Evolutionary conservation across 1,284 basidiomycete species (phyloP).

Genomic region (Tremellales sp.): DNA sequence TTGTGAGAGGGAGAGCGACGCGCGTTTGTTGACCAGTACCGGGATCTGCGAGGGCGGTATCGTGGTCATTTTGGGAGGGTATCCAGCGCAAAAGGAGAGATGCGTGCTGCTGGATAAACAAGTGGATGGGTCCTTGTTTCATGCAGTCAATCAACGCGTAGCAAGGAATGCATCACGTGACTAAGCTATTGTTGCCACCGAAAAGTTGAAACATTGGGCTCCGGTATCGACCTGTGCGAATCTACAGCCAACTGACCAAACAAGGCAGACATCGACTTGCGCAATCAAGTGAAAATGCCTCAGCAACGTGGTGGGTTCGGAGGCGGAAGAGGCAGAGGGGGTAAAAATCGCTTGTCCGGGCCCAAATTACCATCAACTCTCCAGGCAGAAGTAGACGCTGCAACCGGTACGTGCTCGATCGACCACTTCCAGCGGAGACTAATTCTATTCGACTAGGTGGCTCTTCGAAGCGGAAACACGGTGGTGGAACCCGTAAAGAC

Average conservation of each 20-base stretch:
- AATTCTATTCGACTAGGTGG: constrained; percentile 1
- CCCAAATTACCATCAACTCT: constrained; percentile 39
- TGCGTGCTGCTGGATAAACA: neutral
- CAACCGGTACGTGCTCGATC: constrained; percentile 21
- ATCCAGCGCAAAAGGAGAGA: neutral
- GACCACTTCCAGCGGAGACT: neutral
- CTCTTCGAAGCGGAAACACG: neutral
- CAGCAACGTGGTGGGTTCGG: constrained; percentile 1
- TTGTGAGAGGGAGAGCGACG: constrained; percentile 15
- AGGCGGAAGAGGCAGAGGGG: constrained; percentile 8
- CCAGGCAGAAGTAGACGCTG: constrained; percentile 32
- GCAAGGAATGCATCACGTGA: constrained; percentile 1
- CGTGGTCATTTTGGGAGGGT: neutral
- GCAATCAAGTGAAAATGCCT: no score
- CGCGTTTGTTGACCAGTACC: constrained; percentile 22
- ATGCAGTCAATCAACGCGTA: neutral
- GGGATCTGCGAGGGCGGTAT: constrained; percentile 26
- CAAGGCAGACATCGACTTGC: no score
- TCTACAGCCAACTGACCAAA: no score
- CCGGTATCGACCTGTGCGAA: neutral
- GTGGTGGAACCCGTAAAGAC: constrained; percentile 17
- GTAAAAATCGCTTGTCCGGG: constrained; percentile 10
- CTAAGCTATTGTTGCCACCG: neutral
- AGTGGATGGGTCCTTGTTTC: neutral
- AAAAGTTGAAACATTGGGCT: neutral